Percentiles rank a stretch among this genome's conserved stretches.
Evolutionary conservation across 805 yeast genomes (phyloP).

Genomic region (Cyberlindnera japonica): DNA sequence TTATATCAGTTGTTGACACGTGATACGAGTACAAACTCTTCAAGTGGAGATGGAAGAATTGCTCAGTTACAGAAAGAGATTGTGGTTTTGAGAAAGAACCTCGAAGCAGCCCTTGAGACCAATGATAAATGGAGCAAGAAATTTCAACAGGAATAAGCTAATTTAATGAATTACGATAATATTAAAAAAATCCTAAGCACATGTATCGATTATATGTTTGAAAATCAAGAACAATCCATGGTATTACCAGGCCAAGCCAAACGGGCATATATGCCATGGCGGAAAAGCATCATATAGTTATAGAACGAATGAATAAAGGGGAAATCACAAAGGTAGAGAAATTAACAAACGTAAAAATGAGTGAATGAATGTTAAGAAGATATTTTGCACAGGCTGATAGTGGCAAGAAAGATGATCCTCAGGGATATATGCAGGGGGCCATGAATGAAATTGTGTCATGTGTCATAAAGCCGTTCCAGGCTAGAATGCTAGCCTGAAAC

Average conservation of each 20-base stretch:
- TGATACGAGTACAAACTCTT: background rate
- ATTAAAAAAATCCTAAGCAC: too few species aligned
- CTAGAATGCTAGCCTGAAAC: too few species aligned
- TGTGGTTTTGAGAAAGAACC: constrained; percentile 14
- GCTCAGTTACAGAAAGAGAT: constrained; percentile 16
- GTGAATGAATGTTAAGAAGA: constrained; percentile 5
- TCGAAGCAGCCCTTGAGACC: constrained; percentile 23
- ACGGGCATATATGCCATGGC: background rate
- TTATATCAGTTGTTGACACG: constrained; percentile 19
- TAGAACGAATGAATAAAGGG: background rate
- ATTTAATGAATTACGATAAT: too few species aligned
- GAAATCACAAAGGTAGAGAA: background rate
- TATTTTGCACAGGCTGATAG: background rate
- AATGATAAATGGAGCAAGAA: constrained; percentile 28
- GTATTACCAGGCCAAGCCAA: too few species aligned
- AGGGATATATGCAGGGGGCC: too few species aligned
- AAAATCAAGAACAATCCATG: too few species aligned
- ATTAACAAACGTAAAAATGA: background rate
- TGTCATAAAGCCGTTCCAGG: too few species aligned
- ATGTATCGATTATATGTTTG: too few species aligned
- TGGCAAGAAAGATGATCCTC: background rate
- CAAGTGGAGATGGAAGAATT: constrained; percentile 5
- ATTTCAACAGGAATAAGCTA: constrained; percentile 7
- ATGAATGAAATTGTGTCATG: too few species aligned
- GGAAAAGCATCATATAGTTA: background rate